These are phyloP conservation scores for Tricholomella constricta DNA, from an alignment of 768 basidiomycete species.

Conservation along the genomic window DNA sequence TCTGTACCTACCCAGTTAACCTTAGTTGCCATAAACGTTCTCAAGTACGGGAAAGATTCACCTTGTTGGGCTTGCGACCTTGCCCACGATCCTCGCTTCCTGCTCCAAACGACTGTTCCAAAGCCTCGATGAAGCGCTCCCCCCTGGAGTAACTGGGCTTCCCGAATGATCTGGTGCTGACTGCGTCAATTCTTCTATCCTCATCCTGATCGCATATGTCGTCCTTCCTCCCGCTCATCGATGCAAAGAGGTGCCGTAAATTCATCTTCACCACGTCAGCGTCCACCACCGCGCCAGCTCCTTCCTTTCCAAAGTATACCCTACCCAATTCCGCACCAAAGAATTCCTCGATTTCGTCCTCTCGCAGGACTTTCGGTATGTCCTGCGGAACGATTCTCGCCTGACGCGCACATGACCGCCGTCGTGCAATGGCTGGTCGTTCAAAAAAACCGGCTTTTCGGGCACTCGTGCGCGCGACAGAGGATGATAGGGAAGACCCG, in stretches of 20 bases:
- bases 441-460: not conserved
- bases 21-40: not conserved
- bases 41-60: not conserved
- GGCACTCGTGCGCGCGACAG: not conserved
- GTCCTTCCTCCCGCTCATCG: not conserved
- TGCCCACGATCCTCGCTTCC: not conserved
- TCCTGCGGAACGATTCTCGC: not conserved
- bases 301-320: not conserved
- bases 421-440: not conserved
- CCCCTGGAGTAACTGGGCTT: not conserved
- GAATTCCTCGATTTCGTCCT: not conserved
- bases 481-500: too few species aligned
- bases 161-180: not conserved
- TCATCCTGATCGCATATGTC: not conserved
- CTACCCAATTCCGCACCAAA: not conserved
- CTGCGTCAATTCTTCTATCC: not conserved
- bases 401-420: not conserved
- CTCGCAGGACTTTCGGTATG: not conserved
- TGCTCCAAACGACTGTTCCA: not conserved
- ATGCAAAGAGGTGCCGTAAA: constrained; percentile 2
- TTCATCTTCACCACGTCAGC: not conserved
- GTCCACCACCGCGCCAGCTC: not conserved
- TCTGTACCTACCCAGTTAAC: not conserved
- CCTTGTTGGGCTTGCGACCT: not conserved
- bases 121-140: constrained; percentile 1